Evolutionary conservation across 148 eudicot species (phyloP), one percentile per base, ranked within the genome.

Genomic region (Dysphania ambrosioides): DNA sequence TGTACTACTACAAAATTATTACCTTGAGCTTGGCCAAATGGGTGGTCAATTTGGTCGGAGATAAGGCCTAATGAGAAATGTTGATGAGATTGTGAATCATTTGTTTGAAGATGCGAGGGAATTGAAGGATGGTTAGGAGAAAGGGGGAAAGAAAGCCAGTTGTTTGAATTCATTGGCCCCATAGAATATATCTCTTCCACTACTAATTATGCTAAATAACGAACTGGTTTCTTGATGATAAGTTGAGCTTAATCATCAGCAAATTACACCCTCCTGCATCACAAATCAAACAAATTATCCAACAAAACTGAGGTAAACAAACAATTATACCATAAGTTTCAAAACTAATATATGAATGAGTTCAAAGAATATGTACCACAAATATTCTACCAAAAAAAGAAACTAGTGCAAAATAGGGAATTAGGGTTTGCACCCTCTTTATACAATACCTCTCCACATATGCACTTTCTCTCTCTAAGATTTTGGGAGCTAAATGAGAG

Each of bases 91-190:
- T 75, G 70, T 24, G 74, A 67, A 51, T 60, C 32, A 69, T 65
- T 35, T 55, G 70, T 49, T 66, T 88, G 87, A 68, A 89, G 84
- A 73, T 83, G 88, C n/a, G n/a, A n/a, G n/a, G n/a, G n/a, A n/a
- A n/a, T n/a, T 24, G 86, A 89, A 58, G 94, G 75, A 65, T 93
- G 88, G 34, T 87, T 79, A 7, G 98, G 98, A 56, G 98, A 93
- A 34, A 93, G 87, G 32, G 98, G 98, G 76, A 93, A 93, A 0
- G 98, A 91, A 18, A 93, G 87, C 98, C 98, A 93, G 73, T 93
- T 93, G 80, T 91, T 91, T 83, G 98, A 87, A 83, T 91, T 91
- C 98, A 93, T 93, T 69, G 79, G 74, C 16, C 81, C 70, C 59
- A 72, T 78, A 18, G 9, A n/a, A 36, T 66, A 65, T n/a, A n/a